These are phyloP conservation scores for Solanum aculeatissimum DNA, from an alignment of 305 asterid species.

Conservation along the genomic window DNA sequence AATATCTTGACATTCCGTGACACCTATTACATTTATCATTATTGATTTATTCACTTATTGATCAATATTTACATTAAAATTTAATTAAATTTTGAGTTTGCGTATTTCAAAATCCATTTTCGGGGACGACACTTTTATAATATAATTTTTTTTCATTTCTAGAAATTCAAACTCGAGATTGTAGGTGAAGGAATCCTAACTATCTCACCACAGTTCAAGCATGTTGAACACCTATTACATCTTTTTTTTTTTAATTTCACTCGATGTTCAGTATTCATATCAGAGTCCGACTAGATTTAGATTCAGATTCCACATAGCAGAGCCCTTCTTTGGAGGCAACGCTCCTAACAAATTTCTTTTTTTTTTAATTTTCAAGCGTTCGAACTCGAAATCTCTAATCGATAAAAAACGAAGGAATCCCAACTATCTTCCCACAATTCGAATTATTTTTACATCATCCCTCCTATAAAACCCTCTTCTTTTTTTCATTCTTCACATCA, in stretches of 20 bases:
- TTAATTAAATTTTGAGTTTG: neutral
- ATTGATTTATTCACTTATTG: no score
- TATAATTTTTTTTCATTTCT: neutral
- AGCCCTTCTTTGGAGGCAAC: no score
- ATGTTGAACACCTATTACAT: neutral
- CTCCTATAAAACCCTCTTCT: neutral
- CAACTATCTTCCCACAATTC: no score
- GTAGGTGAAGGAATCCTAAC: neutral
- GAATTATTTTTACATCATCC: neutral
- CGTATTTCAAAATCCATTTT: rapidly evolving
- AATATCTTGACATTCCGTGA: conserved; percentile 55
- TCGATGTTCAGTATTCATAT: no score
- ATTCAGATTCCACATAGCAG: no score
- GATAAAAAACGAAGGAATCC: no score
- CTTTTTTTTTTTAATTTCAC: neutral
- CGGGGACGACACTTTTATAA: neutral
- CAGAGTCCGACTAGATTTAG: no score
- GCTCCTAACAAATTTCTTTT: no score
- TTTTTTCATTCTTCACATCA: neutral
- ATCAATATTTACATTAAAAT: neutral
- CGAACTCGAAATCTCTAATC: neutral
- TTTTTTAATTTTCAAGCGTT: neutral
- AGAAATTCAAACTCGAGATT: neutral
- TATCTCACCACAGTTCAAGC: neutral
- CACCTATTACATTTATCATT: neutral